Conservation (phyloP, 805 yeast species). For the Barnettozyma populi region DNA sequence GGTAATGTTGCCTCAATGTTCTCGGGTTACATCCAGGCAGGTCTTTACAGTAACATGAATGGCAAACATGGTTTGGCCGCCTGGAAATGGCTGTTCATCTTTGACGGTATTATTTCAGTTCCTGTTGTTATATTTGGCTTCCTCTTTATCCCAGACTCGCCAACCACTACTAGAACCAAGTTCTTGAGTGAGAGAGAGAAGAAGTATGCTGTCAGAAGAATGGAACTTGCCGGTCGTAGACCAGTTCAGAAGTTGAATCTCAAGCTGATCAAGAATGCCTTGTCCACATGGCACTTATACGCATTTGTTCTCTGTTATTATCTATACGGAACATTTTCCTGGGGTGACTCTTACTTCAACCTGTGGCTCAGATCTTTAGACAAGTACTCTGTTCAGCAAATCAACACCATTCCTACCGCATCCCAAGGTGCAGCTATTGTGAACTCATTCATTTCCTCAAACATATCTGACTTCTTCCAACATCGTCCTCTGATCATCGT, state of each 20-base stretch:
- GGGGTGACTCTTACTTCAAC: conserved; percentile 24
- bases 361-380: conserved; percentile 27
- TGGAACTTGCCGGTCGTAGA: conserved; percentile 12
- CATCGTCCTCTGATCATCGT: conserved; percentile 27
- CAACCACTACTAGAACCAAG: conserved; percentile 14
- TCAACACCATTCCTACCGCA: conserved; percentile 31
- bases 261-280: conserved; percentile 5
- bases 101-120: conserved; percentile 29
- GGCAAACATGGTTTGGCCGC: conserved; percentile 37
- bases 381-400: conserved; percentile 23
- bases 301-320: conserved; percentile 12
- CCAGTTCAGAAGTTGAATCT: conserved; percentile 6
- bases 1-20: conserved; percentile 43
- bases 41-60: conserved; percentile 33
- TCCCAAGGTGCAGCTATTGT: conserved; percentile 28
- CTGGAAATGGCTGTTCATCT: conserved; percentile 43
- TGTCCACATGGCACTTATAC: conserved; percentile 14
- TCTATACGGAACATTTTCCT: conserved; percentile 12
- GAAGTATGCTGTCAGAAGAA: conserved; percentile 11
- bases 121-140: conserved; percentile 34
- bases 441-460: conserved; percentile 23
- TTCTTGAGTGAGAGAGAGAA: conserved; percentile 8
- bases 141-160: conserved; percentile 40
- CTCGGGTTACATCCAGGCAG: conserved; percentile 46
- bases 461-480: conserved; percentile 27